phyloP scores from a whole-genome alignment of 371 early-diverging fungal species.

The Rhizopus microsporus region DNA sequence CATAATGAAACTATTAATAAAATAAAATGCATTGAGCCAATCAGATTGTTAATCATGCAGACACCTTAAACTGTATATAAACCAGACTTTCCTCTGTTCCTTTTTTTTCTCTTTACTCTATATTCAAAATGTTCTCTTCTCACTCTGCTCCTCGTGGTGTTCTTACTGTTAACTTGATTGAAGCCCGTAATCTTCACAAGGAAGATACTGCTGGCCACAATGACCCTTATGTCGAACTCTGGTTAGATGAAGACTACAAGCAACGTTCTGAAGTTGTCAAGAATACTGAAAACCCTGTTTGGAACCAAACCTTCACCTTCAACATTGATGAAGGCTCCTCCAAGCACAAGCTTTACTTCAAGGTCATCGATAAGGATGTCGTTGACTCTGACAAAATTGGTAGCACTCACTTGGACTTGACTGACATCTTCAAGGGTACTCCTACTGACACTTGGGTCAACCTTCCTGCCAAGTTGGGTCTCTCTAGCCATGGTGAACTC shows the following conservation, averaged over 20 bases:
- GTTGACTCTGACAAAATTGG: slow-evolving; percentile 40
- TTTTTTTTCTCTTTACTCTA: not conserved
- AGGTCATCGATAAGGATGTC: slow-evolving; percentile 42
- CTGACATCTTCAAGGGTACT: slow-evolving; percentile 28
- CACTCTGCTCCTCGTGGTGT: slow-evolving; percentile 31
- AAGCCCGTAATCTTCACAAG: slow-evolving; percentile 39
- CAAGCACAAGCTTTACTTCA: slow-evolving; percentile 35
- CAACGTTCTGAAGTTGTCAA: slow-evolving; percentile 31
- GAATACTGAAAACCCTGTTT: slow-evolving; percentile 41
- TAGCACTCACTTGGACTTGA: slow-evolving; percentile 29
- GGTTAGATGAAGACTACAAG: slow-evolving; percentile 44
- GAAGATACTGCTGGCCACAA: slow-evolving; percentile 38
- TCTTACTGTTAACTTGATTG: slow-evolving; percentile 38
- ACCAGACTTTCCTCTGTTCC: too few relatives aligned
- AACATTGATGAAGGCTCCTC: slow-evolving; percentile 30
- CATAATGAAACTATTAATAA: too few relatives aligned
- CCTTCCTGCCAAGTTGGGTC: slow-evolving; percentile 43
- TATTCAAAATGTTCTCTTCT: slow-evolving; percentile 23
- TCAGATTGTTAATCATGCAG: too few relatives aligned
- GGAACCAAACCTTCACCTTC: slow-evolving; percentile 47
- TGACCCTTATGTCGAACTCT: slow-evolving; percentile 43
- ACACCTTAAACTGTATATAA: too few relatives aligned
- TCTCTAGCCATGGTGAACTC: slow-evolving; percentile 45
- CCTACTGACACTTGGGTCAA: slow-evolving; percentile 40
- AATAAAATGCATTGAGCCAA: too few relatives aligned